Conservation (phyloP, 306 rosid species). For the Hippophae gyantsensis region DNA sequence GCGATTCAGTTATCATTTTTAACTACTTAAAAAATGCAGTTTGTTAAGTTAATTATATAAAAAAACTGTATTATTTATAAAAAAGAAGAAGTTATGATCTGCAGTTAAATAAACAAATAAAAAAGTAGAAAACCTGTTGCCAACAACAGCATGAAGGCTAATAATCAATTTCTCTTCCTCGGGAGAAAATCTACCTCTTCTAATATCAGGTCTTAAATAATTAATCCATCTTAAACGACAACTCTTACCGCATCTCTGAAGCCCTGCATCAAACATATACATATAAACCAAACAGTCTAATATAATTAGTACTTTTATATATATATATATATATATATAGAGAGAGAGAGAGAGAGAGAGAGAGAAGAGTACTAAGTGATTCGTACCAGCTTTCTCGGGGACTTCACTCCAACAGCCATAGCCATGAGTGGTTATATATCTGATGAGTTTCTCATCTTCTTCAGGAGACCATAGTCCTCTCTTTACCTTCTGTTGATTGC, state of each 20-base stretch:
- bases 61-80: no score
- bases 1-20: no score
- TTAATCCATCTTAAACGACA: conserved; percentile 86
- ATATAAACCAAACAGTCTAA: no score
- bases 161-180: conserved; percentile 83
- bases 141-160: conserved; percentile 80
- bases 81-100: no score
- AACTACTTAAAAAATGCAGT: no score
- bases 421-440: conserved; percentile 73
- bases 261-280: conserved; percentile 35
- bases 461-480: conserved; percentile 94
- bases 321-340: no score
- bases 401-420: conserved; percentile 96
- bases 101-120: background rate
- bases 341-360: no score
- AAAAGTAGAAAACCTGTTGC: conserved; percentile 51
- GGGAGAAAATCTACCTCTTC: conserved; percentile 81
- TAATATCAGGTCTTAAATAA: conserved; percentile 84
- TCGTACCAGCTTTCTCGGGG: conserved; percentile 71
- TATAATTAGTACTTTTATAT: no score
- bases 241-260: conserved; percentile 89
- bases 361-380: no score
- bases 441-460: conserved; percentile 80
- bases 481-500: conserved; percentile 84
- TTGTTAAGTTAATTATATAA: no score